Percentiles rank a stretch among this genome's conserved stretches.
Conservation (phyloP, 768 basidiomycete species). For the Pholiota conissans region DNA sequence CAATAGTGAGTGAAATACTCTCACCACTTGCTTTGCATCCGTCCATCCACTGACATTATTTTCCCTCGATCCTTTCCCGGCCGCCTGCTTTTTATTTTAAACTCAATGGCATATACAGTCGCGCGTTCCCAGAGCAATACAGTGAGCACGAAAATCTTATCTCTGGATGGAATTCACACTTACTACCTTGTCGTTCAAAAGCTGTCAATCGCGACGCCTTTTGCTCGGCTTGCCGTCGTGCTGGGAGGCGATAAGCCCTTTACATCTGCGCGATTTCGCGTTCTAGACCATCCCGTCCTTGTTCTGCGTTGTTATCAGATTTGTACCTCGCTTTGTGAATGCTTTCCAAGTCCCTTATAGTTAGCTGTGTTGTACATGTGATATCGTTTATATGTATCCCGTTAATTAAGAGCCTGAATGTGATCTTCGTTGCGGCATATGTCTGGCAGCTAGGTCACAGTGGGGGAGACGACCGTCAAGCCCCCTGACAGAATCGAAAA, state of each 20-base stretch:
- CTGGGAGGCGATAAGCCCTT: not conserved
- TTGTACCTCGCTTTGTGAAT: not conserved
- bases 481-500: not conserved
- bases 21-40: not conserved
- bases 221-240: constrained; percentile 1
- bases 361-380: not conserved
- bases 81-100: not conserved
- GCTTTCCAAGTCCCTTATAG: not conserved
- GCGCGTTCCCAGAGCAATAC: constrained; percentile 24
- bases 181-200: not conserved
- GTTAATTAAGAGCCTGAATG: not conserved
- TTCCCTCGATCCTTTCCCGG: not conserved
- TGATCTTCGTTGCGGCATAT: not conserved
- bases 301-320: not conserved
- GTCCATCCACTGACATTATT: not conserved
- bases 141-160: constrained; percentile 17
- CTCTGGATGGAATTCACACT: not conserved
- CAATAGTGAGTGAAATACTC: constrained; percentile 6
- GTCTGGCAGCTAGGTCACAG: not conserved
- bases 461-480: not conserved
- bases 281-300: not conserved
- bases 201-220: not conserved
- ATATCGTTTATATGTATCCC: not conserved
- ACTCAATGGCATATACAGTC: constrained; percentile 13
- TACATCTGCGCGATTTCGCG: not conserved